Conservation (phyloP, 768 basidiomycete genomes). For the Naganishia onofrii region DNA sequence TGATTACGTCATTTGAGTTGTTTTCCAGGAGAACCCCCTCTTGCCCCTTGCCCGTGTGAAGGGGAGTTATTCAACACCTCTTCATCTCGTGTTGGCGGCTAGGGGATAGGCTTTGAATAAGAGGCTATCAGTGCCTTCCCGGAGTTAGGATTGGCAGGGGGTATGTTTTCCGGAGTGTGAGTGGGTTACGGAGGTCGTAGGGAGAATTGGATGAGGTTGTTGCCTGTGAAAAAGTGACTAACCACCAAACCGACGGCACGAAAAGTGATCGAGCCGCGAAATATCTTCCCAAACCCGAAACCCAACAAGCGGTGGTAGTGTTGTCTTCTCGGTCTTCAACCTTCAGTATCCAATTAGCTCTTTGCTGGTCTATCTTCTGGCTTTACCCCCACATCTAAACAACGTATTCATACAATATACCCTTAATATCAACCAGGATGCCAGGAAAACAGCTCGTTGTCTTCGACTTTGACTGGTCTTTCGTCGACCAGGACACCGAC, state of each 20-base stretch:
- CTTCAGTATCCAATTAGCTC: too few relatives aligned
- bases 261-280: conserved; percentile 2
- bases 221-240: neutral
- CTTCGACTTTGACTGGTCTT: conserved; percentile 94
- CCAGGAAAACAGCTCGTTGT: conserved; percentile 68
- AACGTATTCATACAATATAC: neutral
- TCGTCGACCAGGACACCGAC: conserved; percentile 88
- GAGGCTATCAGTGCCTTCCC: too few relatives aligned
- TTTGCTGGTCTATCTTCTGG: too few relatives aligned
- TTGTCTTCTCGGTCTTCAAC: neutral
- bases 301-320: neutral
- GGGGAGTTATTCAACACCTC: neutral
- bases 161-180: too few relatives aligned
- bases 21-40: too few relatives aligned
- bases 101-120: too few relatives aligned
- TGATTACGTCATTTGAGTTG: too few relatives aligned
- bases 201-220: too few relatives aligned
- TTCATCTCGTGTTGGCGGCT: too few relatives aligned
- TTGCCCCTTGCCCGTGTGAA: too few relatives aligned
- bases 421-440: conserved; percentile 1
- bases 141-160: too few relatives aligned
- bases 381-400: neutral
- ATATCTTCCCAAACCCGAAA: neutral
- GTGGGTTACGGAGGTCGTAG: too few relatives aligned
- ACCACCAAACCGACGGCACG: neutral